Base-by-base conservation (phyloP, 257 asterid genomes). In the Anisodus acutangulus region DNA sequence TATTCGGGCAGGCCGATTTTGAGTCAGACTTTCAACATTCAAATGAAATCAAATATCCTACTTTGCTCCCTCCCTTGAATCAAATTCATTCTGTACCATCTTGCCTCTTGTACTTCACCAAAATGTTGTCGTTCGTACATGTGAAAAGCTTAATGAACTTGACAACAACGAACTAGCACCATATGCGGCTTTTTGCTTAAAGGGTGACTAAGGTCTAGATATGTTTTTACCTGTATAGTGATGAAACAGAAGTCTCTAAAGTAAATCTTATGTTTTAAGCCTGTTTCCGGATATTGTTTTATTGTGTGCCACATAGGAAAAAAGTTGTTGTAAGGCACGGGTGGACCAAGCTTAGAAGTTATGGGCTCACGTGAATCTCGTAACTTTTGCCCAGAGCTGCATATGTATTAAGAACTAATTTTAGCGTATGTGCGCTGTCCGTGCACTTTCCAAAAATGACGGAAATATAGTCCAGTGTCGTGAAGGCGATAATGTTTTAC, bases 1-100 rank as follows among this genome's bases (percentile, higher is more conserved):
- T 89, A 94, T 95, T 49, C 93, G 98, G 67, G 86, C 83, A 2
- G 99, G 99, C 67, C 97, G 90, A 88, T 89, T 95, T 80, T 95
- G 93, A 93, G 78, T 12, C 47, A 0, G 63, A 26, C 15, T 8
- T 76, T 76, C 47, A 49, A 74, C 80, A 19, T 19, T 74, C 80
- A 76, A 51, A 51, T 76, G 81, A 11, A 11, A 76, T 5, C 53
- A 9, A 51, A 6, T 51, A n/a, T 45, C 59, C 2, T 47, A 26
- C 59, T 72, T 10, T 72, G n/a, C 59, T 22, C 41, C 43, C 43
- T 47, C 0, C 12, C 12, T 74, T 35, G 45, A 51, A 19, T 74
- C 80, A 74, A 22, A 47, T 19, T 19, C 43, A 6, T 74, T 74
- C 11, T 74, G 60, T 74, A 74, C 43, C 41, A 71, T 70, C 35